A percentile compares a stretch with the other conserved stretches of the same genome.
Evolutionary conservation across 352 stramenopile species (phyloP).

Genomic region (Globisporangium iwayamae): DNA sequence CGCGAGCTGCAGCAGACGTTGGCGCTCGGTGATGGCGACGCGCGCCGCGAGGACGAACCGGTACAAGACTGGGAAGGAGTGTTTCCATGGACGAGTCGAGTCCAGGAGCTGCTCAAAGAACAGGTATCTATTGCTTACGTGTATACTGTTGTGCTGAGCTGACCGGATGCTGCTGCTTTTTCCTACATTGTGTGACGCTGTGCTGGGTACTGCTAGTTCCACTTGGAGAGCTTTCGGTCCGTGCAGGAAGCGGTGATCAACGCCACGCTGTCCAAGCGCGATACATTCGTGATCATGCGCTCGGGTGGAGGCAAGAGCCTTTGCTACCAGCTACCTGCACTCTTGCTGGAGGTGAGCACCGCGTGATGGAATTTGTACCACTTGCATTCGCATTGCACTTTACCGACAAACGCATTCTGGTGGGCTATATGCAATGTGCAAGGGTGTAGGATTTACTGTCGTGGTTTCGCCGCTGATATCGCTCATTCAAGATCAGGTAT

Average conservation of each 20-base stretch:
- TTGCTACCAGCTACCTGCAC: constrained; percentile 87
- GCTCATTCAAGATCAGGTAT: constrained; percentile 91
- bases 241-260: constrained; percentile 92
- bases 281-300: constrained; percentile 93
- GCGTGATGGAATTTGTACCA: background rate
- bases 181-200: background rate
- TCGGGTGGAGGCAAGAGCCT: constrained; percentile 86
- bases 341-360: constrained; percentile 54
- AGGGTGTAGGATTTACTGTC: constrained; percentile 76
- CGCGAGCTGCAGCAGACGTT: constrained; percentile 35
- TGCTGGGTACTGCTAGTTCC: constrained; percentile 45
- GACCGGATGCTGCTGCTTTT: background rate
- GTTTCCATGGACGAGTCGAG: constrained; percentile 41
- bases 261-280: constrained; percentile 77
- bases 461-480: constrained; percentile 92
- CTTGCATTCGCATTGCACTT: background rate
- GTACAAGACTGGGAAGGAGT: constrained; percentile 31
- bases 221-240: constrained; percentile 80
- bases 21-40: constrained; percentile 13
- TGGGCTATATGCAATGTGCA: background rate
- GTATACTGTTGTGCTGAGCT: background rate
- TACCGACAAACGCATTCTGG: background rate
- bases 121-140: constrained; percentile 11
- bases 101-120: constrained; percentile 28
- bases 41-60: background rate